phyloP scores from a whole-genome alignment of 2,329 filamentous ascomycete species.

The Botrytis tulipae region DNA sequence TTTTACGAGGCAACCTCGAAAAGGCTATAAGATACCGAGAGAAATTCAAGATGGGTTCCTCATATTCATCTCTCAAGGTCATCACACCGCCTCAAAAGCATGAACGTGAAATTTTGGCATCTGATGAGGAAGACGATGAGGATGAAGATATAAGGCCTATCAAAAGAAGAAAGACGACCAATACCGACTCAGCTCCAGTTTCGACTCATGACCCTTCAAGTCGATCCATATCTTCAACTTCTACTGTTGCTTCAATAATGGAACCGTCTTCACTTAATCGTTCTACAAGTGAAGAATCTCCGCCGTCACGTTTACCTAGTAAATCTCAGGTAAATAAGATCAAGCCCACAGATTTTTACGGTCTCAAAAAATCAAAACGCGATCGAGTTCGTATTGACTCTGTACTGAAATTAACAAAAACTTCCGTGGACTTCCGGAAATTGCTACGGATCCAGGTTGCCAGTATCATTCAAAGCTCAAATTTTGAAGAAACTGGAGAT shows the following conservation, averaged over 20 bases:
- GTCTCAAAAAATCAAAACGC: not conserved
- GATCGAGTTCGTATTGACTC: conserved; percentile 15
- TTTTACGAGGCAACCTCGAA: conserved; percentile 32
- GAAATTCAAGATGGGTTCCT: conserved; percentile 28
- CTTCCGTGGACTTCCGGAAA: conserved; percentile 26
- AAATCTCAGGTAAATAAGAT: conserved; percentile 23
- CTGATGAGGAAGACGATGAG: conserved; percentile 32
- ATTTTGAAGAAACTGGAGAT: conserved; percentile 1
- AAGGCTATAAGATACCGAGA: conserved; percentile 21
- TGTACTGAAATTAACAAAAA: conserved; percentile 19
- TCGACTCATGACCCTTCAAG: not conserved
- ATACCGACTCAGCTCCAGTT: not conserved
- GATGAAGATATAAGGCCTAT: conserved; percentile 30
- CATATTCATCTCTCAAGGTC: conserved; percentile 25
- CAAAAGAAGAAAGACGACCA: conserved; percentile 31
- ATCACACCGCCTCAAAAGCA: conserved; percentile 14
- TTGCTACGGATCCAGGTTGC: conserved; percentile 30
- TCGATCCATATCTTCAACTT: conserved; percentile 2
- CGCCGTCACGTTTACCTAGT: conserved; percentile 11
- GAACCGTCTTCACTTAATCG: conserved; percentile 21
- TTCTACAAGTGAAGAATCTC: conserved; percentile 25
- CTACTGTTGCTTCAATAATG: conserved; percentile 4
- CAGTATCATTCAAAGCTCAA: conserved; percentile 23
- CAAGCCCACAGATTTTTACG: conserved; percentile 28
- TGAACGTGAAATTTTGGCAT: conserved; percentile 15